A percentile compares a stretch with the other conserved stretches of the same genome.
Conservation (phyloP, 129 eudicot genomes). For the Chrysanthemum lavandulifolium region DNA sequence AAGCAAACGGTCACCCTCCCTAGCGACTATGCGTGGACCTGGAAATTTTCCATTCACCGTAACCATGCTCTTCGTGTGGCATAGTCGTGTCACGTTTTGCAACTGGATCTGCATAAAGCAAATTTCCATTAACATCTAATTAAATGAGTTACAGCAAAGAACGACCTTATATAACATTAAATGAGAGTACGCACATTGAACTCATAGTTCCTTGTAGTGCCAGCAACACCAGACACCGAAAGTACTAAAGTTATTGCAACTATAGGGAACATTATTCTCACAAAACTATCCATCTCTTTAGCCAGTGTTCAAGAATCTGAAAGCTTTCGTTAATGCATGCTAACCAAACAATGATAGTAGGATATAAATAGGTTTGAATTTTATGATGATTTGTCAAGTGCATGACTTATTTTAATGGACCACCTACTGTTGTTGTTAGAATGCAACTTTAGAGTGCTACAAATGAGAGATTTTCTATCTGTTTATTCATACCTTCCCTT, state of each 20-base stretch:
- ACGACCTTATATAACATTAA: not conserved
- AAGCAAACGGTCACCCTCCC: slow-evolving; percentile 14
- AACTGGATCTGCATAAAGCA: not conserved
- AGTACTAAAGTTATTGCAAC: not conserved
- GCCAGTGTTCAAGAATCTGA: not conserved
- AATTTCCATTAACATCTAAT: not conserved
- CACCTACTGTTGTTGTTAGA: not conserved
- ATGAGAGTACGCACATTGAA: slow-evolving; percentile 10
- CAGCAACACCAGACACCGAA: not conserved
- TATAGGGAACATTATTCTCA: not conserved
- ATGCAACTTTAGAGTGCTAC: slow-evolving; percentile 13
- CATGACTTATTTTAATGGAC: not conserved
- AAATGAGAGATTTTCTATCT: slow-evolving; percentile 11
- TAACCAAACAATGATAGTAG: not conserved
- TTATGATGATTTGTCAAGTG: not conserved
- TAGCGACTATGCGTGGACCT: slow-evolving; percentile 21
- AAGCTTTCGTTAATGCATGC: not conserved
- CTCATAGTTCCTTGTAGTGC: slow-evolving; percentile 12
- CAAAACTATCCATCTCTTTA: slow-evolving; percentile 4
- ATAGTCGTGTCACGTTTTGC: slow-evolving; percentile 30
- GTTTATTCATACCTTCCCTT: slow-evolving; percentile 1
- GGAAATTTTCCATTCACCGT: slow-evolving; percentile 30
- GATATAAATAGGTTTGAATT: not conserved
- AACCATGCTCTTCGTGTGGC: slow-evolving; percentile 37
- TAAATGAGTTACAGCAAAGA: not conserved